These are phyloP conservation scores for Fusarium nygamai DNA, from an alignment of 2,329 filamentous ascomycete genomes.

Conservation along the genomic window DNA sequence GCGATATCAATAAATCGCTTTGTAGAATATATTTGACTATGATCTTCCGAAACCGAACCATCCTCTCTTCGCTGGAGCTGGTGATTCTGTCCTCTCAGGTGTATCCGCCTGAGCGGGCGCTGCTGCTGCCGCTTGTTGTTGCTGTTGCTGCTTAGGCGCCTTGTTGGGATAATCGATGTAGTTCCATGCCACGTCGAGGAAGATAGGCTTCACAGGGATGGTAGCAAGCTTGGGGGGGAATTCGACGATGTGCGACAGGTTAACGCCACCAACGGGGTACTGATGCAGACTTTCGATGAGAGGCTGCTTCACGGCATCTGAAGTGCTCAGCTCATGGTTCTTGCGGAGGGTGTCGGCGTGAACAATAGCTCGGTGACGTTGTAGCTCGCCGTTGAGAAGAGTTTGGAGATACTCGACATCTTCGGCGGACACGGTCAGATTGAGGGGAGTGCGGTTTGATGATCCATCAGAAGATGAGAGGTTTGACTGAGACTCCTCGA, in stretches of 20 bases:
- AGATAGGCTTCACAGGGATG: slow-evolving; percentile 92
- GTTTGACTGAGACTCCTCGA: slow-evolving; percentile 61
- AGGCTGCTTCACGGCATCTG: slow-evolving; percentile 53
- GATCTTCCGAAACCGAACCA: slow-evolving; percentile 80
- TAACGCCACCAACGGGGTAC: slow-evolving; percentile 76
- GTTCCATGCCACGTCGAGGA: slow-evolving; percentile 97
- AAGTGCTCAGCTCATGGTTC: slow-evolving; percentile 55
- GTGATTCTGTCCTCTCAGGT: slow-evolving; percentile 40
- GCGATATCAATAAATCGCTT: slow-evolving; percentile 23
- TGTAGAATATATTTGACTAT: slow-evolving; percentile 35
- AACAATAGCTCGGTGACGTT: slow-evolving; percentile 85
- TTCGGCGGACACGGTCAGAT: slow-evolving; percentile 71
- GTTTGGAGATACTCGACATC: slow-evolving; percentile 68
- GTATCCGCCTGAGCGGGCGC: slow-evolving; percentile 42
- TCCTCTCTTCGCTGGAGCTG: slow-evolving; percentile 66
- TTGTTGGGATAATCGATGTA: slow-evolving; percentile 91
- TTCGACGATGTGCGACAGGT: slow-evolving; percentile 82
- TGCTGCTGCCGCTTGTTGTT: slow-evolving; percentile 20
- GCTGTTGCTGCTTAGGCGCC: slow-evolving; percentile 36
- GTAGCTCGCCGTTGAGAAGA: slow-evolving; percentile 76
- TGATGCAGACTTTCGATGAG: slow-evolving; percentile 79
- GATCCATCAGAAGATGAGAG: slow-evolving; percentile 51
- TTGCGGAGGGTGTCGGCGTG: slow-evolving; percentile 77
- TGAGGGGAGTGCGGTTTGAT: slow-evolving; percentile 61
- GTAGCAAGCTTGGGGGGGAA: slow-evolving; percentile 86